Evolutionary conservation across 352 stramenopile species (phyloP), one percentile per base, ranked within the genome.

Genomic region (Pythium insidiosum): DNA sequence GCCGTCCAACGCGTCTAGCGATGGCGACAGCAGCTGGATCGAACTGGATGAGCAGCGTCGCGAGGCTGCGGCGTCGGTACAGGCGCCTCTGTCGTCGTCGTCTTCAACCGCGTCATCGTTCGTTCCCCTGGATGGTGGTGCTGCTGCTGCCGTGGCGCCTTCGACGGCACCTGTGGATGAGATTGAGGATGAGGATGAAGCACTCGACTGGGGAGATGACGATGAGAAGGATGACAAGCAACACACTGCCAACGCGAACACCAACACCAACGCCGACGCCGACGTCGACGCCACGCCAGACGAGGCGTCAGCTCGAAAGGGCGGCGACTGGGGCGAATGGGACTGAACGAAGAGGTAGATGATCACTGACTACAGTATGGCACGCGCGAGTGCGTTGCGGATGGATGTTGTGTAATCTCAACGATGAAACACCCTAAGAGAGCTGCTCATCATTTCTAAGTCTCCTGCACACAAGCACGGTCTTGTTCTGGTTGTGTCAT

Each of bases 261-360:
- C 34, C 33, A 19, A 38, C 44, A 19, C 58, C 58, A 1, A 46
- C 43, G 26, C 37, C 38, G 15, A 53, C 40, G 11, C 51, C 66
- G 28, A 21, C 20, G 9, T 13, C 53, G 6, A 49, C 45, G 22
- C 22, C 53, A 13, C 56, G 66, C 20, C 53, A 71, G 35, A 66
- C 58, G 50, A 74, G 65, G 45, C 56, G 59, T 23, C n/a, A n/a
- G n/a, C n/a, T n/a, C n/a, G n/a, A n/a, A n/a, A n/a, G n/a, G 65
- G 66, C n/a, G 72, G 71, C 37, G 72, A 84, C 53, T 84, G 72
- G 72, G 72, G 72, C 33, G 68, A 84, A 42, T 84, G 72, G 72
- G 68, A 81, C 38, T 84, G 78, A 73, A 31, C 13, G 22, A 24
- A n/a, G n/a, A n/a, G n/a, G n/a, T n/a, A n/a, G n/a, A n/a, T n/a